Base-by-base conservation (phyloP, 345 rosid genomes). In the Populus ilicifolia region DNA sequence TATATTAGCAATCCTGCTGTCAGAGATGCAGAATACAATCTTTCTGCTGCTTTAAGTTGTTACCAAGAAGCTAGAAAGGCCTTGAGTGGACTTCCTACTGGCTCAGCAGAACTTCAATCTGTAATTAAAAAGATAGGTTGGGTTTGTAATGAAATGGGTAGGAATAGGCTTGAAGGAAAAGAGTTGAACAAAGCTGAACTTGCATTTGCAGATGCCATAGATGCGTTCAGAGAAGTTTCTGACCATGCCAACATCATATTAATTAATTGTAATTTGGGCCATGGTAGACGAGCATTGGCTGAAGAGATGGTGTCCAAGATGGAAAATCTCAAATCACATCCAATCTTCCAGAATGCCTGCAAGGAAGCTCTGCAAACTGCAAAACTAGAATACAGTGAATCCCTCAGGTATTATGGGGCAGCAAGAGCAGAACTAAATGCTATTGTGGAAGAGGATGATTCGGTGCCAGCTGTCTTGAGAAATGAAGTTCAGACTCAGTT, bases 101-200 rank as follows among this genome's bases (percentile, higher is more conserved):
- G 80, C 54, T 86, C 87, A 33, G 78, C 69, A 61, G 97, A 90
- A 80, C 75, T 88, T n/a, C 90, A 85, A 39, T 89, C 93, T 70
- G 81, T 93, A 62, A 36, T 85, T 36, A 90, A 85, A 81, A 95
- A 89, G 90, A 90, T 90, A 80, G 98, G 99, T 63, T 95, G 99
- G 99, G 90, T 87, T 59, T 93, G 89, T 82, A 93, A 93, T 69
- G 99, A 95, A 85, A 85, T 95, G 77, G 97, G 99, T 76, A 88
- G 97, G 78, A 86, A 86, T 79, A 90, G 93, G 78, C 90, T 95
- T 20, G 90, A 73, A 79, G 85, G 87, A 71, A 93, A 88, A 78
- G 94, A 93, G 79, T 79, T 92, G 70, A 86, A 59, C 61, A 84
- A 85, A 82, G 99, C 97, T 72, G 97, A 95, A 86, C 86, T 77